These are phyloP conservation scores for Phaeotremella fagi DNA, from an alignment of 768 basidiomycete genomes.

Conservation along the genomic window DNA sequence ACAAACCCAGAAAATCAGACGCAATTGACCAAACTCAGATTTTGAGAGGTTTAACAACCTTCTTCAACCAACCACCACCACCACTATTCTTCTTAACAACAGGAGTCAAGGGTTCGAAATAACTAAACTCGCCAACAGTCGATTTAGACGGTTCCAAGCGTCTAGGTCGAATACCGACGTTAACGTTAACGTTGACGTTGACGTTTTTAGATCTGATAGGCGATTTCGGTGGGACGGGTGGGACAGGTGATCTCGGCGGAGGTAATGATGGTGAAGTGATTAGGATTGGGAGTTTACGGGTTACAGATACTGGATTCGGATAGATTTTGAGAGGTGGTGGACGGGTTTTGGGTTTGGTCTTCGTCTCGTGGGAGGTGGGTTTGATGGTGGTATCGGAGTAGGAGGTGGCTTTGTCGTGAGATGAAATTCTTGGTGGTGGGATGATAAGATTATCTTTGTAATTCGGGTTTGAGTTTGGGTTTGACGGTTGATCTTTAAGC, in stretches of 20 bases:
- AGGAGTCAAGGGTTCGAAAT: conserved; percentile 35
- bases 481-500: too few relatives aligned
- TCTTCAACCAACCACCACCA: conserved; percentile 29
- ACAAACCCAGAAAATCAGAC: not conserved
- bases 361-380: not conserved
- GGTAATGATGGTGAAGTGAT: not conserved
- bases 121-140: conserved; percentile 13
- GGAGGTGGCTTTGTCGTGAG: conserved; percentile 1
- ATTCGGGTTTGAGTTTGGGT: too few relatives aligned
- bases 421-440: conserved; percentile 8
- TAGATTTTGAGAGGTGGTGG: conserved; percentile 21
- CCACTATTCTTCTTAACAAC: not conserved
- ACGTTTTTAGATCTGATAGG: too few relatives aligned
- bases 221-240: not conserved
- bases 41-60: conserved; percentile 12
- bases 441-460: too few relatives aligned
- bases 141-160: too few relatives aligned
- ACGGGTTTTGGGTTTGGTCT: conserved; percentile 10
- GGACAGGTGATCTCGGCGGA: conserved; percentile 12
- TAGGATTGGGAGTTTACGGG: conserved; percentile 15
- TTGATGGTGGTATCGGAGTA: not conserved
- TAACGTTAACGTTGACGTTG: too few relatives aligned
- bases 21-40: not conserved
- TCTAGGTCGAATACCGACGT: too few relatives aligned
- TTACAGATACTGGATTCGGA: too few relatives aligned